Base-by-base conservation (phyloP, 768 basidiomycete genomes). In the Suillus plorans region DNA sequence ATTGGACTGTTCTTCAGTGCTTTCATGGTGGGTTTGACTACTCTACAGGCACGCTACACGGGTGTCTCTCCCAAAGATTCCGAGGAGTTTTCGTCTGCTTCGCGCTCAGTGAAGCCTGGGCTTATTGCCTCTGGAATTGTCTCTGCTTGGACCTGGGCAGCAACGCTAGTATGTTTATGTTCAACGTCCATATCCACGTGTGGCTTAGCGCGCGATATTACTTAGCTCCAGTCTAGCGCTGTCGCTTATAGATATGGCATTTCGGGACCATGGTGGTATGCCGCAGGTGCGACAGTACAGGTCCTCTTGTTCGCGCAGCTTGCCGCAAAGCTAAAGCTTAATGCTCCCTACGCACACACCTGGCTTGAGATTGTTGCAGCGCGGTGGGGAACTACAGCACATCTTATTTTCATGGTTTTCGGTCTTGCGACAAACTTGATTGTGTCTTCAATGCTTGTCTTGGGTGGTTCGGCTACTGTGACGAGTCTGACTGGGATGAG, bases 81-180 rank as follows among this genome's bases (percentile, higher is more conserved):
- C 0, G 94, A 95, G 74, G 92, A 94, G 72, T 94, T 94, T 69
- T 89, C 86, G 61, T 90, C 87, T 67, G 92, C 92, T 9, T 92
- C 90, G 1, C 82, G 92, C 39, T 89, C 89, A 63, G 85, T 97
- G 62, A 95, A 95, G 69, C 94, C 96, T 9, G 95, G 95, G 14
- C 81, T 98, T 53, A 95, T 97, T 64, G 94, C 95, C 0, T 87
- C 92, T 36, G 95, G 95, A 2, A 96, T 97, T 65, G 94, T 97
- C 25, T 90, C 89, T 22, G 94, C 95, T 0, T 96, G 94, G 94
- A 95, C 93, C n/a, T 92, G 89, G 84, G 90, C 90, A 3, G 91
- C 90, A 22, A 92, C 90, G 0, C 76, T 92, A 64, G 89, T 89
- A 63, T 25, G 65, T 80, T 63, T 41, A 8, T 34, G 0, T 2